phyloP scores from a whole-genome alignment of 441 rosid species.

The Biscutella laevigata region DNA sequence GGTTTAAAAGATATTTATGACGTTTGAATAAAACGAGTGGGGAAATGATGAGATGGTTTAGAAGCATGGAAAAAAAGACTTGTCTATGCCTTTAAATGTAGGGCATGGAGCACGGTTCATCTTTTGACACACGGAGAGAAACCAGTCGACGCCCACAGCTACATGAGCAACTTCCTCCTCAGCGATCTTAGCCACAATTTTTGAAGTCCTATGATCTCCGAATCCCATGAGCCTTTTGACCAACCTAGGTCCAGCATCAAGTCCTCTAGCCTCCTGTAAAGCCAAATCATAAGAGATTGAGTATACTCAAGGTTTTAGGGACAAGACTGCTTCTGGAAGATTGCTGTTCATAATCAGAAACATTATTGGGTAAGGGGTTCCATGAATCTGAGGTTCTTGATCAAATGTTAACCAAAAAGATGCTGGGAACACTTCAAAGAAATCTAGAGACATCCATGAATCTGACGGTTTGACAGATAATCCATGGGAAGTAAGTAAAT shows the following conservation, averaged over 20 bases:
- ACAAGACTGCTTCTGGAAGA: no score
- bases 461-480: no score
- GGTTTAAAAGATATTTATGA: conserved; percentile 14
- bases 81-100: conserved; percentile 61
- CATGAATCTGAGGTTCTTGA: no score
- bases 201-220: conserved; percentile 69
- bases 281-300: no score
- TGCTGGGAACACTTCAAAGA: no score
- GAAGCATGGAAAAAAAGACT: conserved; percentile 1
- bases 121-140: conserved; percentile 58
- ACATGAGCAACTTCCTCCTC: conserved; percentile 94
- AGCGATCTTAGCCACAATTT: conserved; percentile 62
- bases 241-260: conserved; percentile 93
- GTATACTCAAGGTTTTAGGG: no score
- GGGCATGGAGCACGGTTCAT: conserved; percentile 61
- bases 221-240: conserved; percentile 68
- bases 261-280: conserved; percentile 86
- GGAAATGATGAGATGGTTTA: neutral
- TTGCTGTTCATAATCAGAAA: no score
- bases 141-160: conserved; percentile 87
- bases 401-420: no score
- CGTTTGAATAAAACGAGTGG: neutral
- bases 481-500: no score
- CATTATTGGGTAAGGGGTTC: no score
- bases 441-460: no score